Conservation (phyloP, 352 stramenopile species). For the Globisporangium radiosum region DNA sequence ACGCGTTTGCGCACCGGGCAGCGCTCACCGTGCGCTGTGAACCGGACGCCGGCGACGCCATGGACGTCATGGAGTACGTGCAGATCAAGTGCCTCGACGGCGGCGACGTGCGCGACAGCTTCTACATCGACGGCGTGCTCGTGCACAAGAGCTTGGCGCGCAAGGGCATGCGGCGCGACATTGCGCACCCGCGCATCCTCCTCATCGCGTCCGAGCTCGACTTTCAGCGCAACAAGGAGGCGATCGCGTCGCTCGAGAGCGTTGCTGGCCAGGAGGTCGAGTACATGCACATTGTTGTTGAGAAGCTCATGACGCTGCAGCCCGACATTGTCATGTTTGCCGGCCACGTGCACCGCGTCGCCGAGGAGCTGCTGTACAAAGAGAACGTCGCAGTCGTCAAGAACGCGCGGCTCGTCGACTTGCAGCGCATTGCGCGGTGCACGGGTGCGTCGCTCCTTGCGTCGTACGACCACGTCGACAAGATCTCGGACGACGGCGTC, state of each 20-base stretch:
- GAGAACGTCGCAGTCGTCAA: constrained; percentile 79
- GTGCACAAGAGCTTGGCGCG: constrained; percentile 78
- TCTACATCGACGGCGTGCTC: constrained; percentile 87
- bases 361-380: constrained; percentile 75
- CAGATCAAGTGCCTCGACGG: constrained; percentile 77
- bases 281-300: constrained; percentile 88
- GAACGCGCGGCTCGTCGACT: constrained; percentile 71
- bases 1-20: constrained; percentile 56
- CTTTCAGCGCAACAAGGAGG: constrained; percentile 81
- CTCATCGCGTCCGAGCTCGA: constrained; percentile 77
- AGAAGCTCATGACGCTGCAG: constrained; percentile 82
- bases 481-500: constrained; percentile 70
- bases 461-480: constrained; percentile 85
- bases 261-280: constrained; percentile 81
- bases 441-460: constrained; percentile 73
- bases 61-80: constrained; percentile 86
- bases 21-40: constrained; percentile 60
- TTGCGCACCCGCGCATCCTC: constrained; percentile 75
- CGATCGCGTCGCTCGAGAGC: constrained; percentile 75
- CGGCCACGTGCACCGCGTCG: constrained; percentile 78
- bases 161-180: constrained; percentile 79
- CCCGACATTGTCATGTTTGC: constrained; percentile 85
- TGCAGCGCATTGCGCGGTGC: constrained; percentile 72
- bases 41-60: constrained; percentile 58
- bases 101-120: constrained; percentile 69